phyloP scores from a whole-genome alignment of 192 early-diverging fungal species.

The Coemansia sp. region DNA sequence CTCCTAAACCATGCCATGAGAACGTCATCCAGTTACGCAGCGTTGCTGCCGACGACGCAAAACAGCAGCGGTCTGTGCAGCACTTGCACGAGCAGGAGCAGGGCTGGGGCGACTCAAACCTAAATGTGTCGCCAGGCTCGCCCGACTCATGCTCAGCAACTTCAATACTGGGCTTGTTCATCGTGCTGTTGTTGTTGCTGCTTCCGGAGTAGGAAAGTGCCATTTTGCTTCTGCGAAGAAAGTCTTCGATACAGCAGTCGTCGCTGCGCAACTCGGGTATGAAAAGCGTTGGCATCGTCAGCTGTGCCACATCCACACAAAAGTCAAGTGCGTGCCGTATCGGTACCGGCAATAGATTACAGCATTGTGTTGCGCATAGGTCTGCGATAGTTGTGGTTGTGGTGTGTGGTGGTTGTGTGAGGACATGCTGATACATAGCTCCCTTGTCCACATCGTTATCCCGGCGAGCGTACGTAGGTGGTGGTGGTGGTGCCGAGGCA shows the following conservation, averaged over 20 bases:
- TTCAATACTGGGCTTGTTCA: neutral
- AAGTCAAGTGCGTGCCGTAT: conserved; percentile 37
- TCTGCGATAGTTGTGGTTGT: neutral
- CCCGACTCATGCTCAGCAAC: neutral
- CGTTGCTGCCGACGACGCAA: conserved; percentile 24
- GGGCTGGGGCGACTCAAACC: conserved; percentile 13
- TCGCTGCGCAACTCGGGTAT: conserved; percentile 23
- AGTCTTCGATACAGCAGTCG: conserved; percentile 14
- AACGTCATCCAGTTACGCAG: conserved; percentile 24
- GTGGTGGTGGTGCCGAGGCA: conserved; percentile 5
- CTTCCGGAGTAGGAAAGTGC: neutral
- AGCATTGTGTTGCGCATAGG: neutral
- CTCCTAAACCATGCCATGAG: too few species aligned
- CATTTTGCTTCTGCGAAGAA: conserved; percentile 1
- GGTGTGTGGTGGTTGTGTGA: neutral
- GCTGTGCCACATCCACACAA: conserved; percentile 41
- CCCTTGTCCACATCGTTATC: neutral
- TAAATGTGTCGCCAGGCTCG: conserved; percentile 44
- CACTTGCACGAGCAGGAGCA: conserved; percentile 34
- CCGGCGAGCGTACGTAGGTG: conserved; percentile 1
- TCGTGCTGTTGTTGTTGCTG: neutral
- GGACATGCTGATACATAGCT: neutral
- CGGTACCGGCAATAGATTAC: conserved; percentile 11
- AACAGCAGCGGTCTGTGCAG: conserved; percentile 31
- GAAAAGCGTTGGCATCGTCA: conserved; percentile 44